Conservation (phyloP, 2,329 filamentous ascomycete species). For the Fusarium gaditjirri region DNA sequence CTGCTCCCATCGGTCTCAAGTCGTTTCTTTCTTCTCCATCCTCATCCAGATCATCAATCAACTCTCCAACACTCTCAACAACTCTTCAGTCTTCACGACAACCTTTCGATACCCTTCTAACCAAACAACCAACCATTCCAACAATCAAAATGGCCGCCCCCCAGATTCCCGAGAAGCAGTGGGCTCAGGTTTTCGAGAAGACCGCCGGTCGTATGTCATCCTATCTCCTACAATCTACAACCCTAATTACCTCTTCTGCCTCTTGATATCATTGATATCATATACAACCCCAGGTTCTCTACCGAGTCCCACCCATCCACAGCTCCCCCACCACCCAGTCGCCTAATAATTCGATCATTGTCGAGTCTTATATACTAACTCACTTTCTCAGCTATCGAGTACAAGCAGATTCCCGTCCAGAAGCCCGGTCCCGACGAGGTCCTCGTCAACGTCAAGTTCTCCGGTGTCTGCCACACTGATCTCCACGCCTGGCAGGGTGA, state of each 20-base stretch:
- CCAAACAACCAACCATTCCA: constrained; percentile 17
- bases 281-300: constrained; percentile 1
- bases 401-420: constrained; percentile 84
- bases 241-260: constrained; percentile 11
- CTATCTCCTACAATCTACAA: background rate
- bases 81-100: constrained; percentile 37
- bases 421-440: constrained; percentile 90
- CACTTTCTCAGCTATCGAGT: constrained; percentile 64
- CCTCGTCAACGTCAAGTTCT: constrained; percentile 90
- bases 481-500: constrained; percentile 84
- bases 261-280: constrained; percentile 26
- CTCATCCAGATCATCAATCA: constrained; percentile 45
- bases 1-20: constrained; percentile 38
- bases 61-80: constrained; percentile 36
- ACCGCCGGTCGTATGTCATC: constrained; percentile 72
- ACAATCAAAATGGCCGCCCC: constrained; percentile 45
- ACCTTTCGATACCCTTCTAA: constrained; percentile 36
- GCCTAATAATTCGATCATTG: constrained; percentile 7
- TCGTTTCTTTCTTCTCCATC: constrained; percentile 38
- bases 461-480: constrained; percentile 92
- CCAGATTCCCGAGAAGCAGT: constrained; percentile 82
- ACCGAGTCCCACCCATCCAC: constrained; percentile 28
- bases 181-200: constrained; percentile 90
- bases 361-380: constrained; percentile 23
- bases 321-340: constrained; percentile 31